These are phyloP conservation scores for Trichophyton schoenleinii DNA, from an alignment of 2,329 filamentous ascomycete species.

Conservation along the genomic window DNA sequence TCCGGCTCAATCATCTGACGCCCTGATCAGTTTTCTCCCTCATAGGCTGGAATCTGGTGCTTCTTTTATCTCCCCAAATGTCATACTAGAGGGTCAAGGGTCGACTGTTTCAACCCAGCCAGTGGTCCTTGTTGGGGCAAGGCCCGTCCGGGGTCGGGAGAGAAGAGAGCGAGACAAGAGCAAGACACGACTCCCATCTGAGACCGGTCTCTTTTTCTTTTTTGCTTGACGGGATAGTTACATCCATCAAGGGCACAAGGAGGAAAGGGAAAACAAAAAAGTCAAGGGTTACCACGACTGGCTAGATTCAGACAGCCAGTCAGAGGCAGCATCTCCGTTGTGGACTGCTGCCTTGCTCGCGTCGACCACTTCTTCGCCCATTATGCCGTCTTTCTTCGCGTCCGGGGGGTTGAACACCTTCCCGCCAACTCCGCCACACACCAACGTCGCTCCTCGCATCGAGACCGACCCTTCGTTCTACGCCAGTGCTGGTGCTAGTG, in stretches of 20 bases:
- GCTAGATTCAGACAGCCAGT: not conserved
- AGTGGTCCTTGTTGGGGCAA: not conserved
- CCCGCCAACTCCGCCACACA: conserved; percentile 32
- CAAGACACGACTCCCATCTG: not conserved
- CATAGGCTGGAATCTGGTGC: not conserved
- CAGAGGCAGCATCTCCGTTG: conserved; percentile 15
- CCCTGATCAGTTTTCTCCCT: not conserved
- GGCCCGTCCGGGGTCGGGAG: not conserved
- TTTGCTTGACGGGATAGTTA: no score
- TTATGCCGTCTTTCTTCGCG: conserved; percentile 34
- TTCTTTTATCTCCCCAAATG: not conserved
- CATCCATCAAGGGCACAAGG: no score
- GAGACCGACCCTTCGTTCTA: conserved; percentile 30
- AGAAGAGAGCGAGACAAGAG: not conserved
- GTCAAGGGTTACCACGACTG: conserved; percentile 8
- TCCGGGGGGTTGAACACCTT: conserved; percentile 30
- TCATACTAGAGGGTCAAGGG: not conserved
- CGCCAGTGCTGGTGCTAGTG: conserved; percentile 23
- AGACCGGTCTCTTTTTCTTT: not conserved
- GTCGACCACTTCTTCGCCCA: conserved; percentile 10
- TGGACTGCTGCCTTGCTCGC: conserved; percentile 12
- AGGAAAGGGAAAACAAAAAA: not conserved
- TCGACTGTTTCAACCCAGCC: not conserved
- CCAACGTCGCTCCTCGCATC: conserved; percentile 26
- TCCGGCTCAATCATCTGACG: not conserved